phyloP scores from a whole-genome alignment of 2,329 filamentous ascomycete genomes.

The Sarocladium kiliense region DNA sequence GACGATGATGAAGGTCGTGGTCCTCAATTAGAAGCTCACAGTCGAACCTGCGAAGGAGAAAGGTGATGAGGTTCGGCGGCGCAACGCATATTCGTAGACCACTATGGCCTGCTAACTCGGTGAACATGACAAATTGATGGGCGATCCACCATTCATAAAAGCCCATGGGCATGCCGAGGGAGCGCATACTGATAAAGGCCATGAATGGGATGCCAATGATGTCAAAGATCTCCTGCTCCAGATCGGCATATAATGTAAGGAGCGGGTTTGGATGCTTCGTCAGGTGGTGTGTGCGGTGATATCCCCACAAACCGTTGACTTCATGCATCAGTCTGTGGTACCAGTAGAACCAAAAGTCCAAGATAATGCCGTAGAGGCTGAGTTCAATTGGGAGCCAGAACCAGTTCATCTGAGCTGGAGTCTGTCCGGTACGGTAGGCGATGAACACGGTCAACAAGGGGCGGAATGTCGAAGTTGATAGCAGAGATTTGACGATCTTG shows the following conservation, averaged over 20 bases:
- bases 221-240: constrained; percentile 36
- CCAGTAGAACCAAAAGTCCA: constrained; percentile 41
- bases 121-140: constrained; percentile 36
- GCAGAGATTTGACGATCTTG: constrained; percentile 26
- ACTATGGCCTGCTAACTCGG: constrained; percentile 33
- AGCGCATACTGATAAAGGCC: constrained; percentile 29
- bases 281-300: constrained; percentile 38
- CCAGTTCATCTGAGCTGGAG: constrained; percentile 23
- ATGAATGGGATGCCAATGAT: constrained; percentile 34
- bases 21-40: constrained; percentile 36
- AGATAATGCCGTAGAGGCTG: constrained; percentile 33
- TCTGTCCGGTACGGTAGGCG: constrained; percentile 10
- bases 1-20: constrained; percentile 33
- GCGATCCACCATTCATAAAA: constrained; percentile 44
- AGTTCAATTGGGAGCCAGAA: constrained; percentile 32
- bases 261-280: constrained; percentile 38
- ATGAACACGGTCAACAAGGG: constrained; percentile 20
- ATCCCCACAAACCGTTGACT: constrained; percentile 27
- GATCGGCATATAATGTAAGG: constrained; percentile 34
- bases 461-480: constrained; percentile 26
- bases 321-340: constrained; percentile 39
- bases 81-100: constrained; percentile 31
- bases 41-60: constrained; percentile 25
- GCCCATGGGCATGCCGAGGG: constrained; percentile 33
- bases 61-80: constrained; percentile 28